Percentiles rank a stretch among this genome's conserved stretches.
Evolutionary conservation across 192 early-diverging fungal species (phyloP).

Genomic region (Mortierella antarctica): DNA sequence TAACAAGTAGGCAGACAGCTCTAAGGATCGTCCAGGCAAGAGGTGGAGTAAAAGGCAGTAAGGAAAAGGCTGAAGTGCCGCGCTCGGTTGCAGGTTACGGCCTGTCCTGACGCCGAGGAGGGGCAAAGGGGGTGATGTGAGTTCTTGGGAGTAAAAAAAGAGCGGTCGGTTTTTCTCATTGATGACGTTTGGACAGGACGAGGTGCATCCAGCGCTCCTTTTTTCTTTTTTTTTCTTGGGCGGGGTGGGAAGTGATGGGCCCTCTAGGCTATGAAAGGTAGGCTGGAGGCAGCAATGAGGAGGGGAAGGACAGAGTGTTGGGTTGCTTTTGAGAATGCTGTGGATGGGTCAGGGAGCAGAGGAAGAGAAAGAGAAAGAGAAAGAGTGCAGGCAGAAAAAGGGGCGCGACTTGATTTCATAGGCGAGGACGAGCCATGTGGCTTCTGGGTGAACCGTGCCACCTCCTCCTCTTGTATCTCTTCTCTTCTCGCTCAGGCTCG

Average conservation of each 20-base stretch:
- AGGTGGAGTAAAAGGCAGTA: conserved; percentile 12
- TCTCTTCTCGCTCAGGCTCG: neutral
- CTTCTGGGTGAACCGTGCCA: no score
- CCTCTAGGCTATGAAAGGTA: neutral
- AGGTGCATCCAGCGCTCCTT: neutral
- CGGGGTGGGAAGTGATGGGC: neutral
- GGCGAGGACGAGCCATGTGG: no score
- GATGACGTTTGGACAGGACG: conserved; percentile 4
- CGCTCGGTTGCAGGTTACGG: conserved; percentile 9
- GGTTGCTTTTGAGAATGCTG: neutral
- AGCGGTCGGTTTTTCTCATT: conserved; percentile 32
- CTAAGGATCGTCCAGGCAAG: conserved; percentile 40
- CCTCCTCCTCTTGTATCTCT: neutral
- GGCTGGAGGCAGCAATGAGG: neutral
- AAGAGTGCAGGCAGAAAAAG: neutral
- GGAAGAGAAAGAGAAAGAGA: neutral
- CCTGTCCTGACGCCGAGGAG: conserved; percentile 12
- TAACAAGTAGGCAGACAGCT: neutral
- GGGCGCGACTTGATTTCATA: no score
- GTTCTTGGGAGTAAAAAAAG: neutral
- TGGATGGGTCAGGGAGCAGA: neutral
- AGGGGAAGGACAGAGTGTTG: neutral
- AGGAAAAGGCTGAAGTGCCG: conserved; percentile 2
- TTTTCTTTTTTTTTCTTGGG: neutral
- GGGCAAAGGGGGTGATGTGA: neutral